phyloP scores from a whole-genome alignment of 192 early-diverging fungal genomes.

The Fimicolochytrium jonesii region DNA sequence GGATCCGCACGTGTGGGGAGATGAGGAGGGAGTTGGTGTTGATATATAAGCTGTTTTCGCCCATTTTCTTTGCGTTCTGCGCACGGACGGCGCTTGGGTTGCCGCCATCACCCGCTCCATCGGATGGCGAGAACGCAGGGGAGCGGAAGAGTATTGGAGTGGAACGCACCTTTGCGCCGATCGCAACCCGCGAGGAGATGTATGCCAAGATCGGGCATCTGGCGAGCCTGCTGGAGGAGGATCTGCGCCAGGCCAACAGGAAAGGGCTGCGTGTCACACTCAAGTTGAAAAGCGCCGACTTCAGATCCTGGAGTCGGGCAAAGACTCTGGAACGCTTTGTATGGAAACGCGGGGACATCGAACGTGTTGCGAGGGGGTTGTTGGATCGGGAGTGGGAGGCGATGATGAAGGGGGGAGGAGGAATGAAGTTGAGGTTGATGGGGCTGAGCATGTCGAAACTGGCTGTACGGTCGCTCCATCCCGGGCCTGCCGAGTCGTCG shows the following conservation, averaged over 20 bases:
- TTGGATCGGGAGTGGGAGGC: no score
- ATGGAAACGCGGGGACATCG: background rate
- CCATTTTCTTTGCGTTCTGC: constrained; percentile 45
- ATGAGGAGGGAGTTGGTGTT: constrained; percentile 34
- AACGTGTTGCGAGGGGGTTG: background rate
- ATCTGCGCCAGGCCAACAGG: constrained; percentile 32
- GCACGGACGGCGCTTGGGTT: constrained; percentile 40
- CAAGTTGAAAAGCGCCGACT: constrained; percentile 43
- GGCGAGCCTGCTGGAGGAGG: constrained; percentile 33
- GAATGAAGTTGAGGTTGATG: background rate
- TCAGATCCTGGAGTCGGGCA: constrained; percentile 37
- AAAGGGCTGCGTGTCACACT: constrained; percentile 42
- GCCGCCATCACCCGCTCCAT: no score
- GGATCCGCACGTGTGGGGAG: constrained; percentile 51
- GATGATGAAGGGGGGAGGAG: no score
- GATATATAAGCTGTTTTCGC: constrained; percentile 42
- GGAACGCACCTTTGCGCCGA: constrained; percentile 22
- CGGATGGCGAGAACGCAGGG: no score
- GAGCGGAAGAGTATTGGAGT: constrained; percentile 50
- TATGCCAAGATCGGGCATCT: constrained; percentile 43
- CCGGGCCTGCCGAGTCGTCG: background rate
- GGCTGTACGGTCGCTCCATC: background rate
- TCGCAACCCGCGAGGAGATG: constrained; percentile 31
- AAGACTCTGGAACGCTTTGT: constrained; percentile 31
- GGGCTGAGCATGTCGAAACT: background rate